Percentiles rank a stretch among this genome's conserved stretches.
phyloP scores from a whole-genome alignment of 2,329 filamentous ascomycete genomes.

The Cercospora sp. region DNA sequence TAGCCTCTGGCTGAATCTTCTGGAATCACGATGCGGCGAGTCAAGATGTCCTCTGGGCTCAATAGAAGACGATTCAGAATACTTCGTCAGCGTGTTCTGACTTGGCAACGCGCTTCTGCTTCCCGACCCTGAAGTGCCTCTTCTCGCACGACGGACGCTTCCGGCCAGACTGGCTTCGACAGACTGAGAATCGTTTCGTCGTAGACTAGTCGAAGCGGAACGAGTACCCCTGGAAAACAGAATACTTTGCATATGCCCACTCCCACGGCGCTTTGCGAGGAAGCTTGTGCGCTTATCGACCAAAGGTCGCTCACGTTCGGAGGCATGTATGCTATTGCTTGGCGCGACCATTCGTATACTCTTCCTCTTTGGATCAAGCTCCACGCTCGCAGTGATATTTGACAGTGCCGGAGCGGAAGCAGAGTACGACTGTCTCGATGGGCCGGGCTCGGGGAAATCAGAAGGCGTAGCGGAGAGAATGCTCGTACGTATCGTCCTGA shows the following conservation, averaged over 20 bases:
- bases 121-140: slow-evolving; percentile 30
- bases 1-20: slow-evolving; percentile 31
- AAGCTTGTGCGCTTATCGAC: slow-evolving; percentile 47
- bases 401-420: slow-evolving; percentile 30
- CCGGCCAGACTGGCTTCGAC: slow-evolving; percentile 25
- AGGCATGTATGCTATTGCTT: slow-evolving; percentile 36
- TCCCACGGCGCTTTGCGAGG: slow-evolving; percentile 43
- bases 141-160: slow-evolving; percentile 23
- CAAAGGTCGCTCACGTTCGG: slow-evolving; percentile 27
- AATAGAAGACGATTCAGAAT: slow-evolving; percentile 37
- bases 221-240: slow-evolving; percentile 43
- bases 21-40: slow-evolving; percentile 26
- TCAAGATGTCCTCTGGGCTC: slow-evolving; percentile 30
- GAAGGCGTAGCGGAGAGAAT: slow-evolving; percentile 43
- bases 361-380: slow-evolving; percentile 37
- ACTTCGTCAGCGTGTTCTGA: slow-evolving; percentile 28
- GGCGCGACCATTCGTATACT: slow-evolving; percentile 45
- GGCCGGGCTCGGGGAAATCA: slow-evolving; percentile 40
- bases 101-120: slow-evolving; percentile 37
- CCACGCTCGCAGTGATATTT: slow-evolving; percentile 28
- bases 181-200: slow-evolving; percentile 24
- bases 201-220: slow-evolving; percentile 22
- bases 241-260: slow-evolving; percentile 39
- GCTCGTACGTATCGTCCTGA: slow-evolving; percentile 43
- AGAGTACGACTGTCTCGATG: slow-evolving; percentile 26